Conservation (phyloP, 2,329 filamentous ascomycete species). For the Rachicladosporium sp. region DNA sequence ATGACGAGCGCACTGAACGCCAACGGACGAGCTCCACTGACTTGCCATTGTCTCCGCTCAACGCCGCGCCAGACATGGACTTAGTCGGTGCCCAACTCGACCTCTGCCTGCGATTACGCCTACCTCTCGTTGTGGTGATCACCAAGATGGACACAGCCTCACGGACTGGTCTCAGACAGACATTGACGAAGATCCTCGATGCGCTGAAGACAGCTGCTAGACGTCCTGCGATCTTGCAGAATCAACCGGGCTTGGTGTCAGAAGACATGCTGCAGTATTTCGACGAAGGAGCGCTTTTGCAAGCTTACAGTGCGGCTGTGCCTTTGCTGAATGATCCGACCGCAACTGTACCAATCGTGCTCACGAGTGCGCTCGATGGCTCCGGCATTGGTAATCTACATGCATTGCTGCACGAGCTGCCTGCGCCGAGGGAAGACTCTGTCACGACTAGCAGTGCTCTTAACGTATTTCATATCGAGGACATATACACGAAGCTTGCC, state of each 20-base stretch:
- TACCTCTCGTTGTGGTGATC: constrained; percentile 69
- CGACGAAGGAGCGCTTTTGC: constrained; percentile 45
- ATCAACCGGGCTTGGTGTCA: constrained; percentile 12
- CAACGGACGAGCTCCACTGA: constrained; percentile 30
- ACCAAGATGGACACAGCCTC: constrained; percentile 86
- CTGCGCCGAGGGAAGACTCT: constrained; percentile 36
- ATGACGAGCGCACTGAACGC: constrained; percentile 39
- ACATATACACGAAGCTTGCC: constrained; percentile 59
- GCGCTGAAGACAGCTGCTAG: constrained; percentile 64
- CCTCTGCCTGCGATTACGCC: constrained; percentile 66
- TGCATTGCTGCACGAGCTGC: constrained; percentile 64
- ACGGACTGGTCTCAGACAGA: constrained; percentile 55
- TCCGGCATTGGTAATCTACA: constrained; percentile 71
- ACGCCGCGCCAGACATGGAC: constrained; percentile 47
- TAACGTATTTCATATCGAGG: constrained; percentile 73
- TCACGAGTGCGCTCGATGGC: constrained; percentile 79
- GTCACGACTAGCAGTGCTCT: not conserved
- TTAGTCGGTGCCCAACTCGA: constrained; percentile 70
- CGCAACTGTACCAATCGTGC: constrained; percentile 62
- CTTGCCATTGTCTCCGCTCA: constrained; percentile 10
- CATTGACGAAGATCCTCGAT: constrained; percentile 61
- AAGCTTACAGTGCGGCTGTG: constrained; percentile 41
- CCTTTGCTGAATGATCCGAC: constrained; percentile 36
- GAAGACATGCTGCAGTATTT: constrained; percentile 46
- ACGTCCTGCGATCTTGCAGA: constrained; percentile 56